Evolutionary conservation across 176 grass and related monocot genomes (phyloP).

Genomic region (Lolium rigidum): DNA sequence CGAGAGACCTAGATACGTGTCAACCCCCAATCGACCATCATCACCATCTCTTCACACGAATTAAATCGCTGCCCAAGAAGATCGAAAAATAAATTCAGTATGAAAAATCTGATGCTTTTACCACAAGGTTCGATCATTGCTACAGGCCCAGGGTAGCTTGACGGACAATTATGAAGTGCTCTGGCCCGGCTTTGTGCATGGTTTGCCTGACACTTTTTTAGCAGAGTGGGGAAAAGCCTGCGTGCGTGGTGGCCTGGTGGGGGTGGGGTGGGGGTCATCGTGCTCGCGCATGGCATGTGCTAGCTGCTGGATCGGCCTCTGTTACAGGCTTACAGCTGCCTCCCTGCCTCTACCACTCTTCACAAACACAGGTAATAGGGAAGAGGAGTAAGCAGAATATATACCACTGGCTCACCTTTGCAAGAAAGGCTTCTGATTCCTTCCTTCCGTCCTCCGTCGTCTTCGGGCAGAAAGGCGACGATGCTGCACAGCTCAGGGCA

Average conservation of each 20-base stretch:
- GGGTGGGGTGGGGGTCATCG: slow-evolving; percentile 14
- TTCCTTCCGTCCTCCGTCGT: slow-evolving; percentile 21
- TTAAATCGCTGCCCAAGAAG: too few relatives aligned
- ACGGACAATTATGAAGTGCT: slow-evolving; percentile 20
- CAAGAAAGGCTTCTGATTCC: slow-evolving; percentile 47
- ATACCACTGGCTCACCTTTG: slow-evolving; percentile 21
- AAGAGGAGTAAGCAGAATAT: background rate
- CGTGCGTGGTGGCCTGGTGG: background rate
- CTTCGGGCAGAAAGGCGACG: background rate
- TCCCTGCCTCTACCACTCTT: background rate
- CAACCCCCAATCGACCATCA: too few relatives aligned
- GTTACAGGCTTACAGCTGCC: background rate
- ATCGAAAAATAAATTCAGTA: background rate
- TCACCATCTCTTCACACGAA: too few relatives aligned
- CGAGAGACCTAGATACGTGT: too few relatives aligned
- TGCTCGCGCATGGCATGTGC: slow-evolving; percentile 47
- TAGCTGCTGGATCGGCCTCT: slow-evolving; percentile 5
- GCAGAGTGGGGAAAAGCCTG: slow-evolving; percentile 30
- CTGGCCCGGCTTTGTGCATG: background rate
- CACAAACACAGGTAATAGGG: background rate
- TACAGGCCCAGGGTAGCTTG: background rate
- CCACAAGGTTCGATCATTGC: slow-evolving; percentile 14
- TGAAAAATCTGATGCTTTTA: background rate
- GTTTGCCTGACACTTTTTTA: slow-evolving; percentile 20
- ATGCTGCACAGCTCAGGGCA: slow-evolving; percentile 2